Evolutionary conservation across 2,329 filamentous ascomycete genomes (phyloP), one percentile per base, ranked within the genome.

Genomic region (Sporothrix inflata): DNA sequence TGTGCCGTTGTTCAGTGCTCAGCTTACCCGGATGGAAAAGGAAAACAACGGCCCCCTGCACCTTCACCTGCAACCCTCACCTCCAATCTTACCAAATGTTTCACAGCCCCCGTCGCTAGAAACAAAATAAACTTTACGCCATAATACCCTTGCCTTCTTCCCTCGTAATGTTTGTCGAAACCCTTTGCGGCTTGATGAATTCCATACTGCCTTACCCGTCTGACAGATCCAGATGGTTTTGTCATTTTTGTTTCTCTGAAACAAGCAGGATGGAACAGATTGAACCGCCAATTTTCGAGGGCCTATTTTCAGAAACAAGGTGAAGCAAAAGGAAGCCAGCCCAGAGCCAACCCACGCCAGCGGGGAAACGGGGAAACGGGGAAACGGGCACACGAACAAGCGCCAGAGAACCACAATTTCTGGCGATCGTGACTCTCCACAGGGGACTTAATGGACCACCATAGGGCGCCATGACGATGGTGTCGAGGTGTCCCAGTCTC

Each of bases 11-110:
- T n/a, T 38, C 30, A n/a, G 55, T 24, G 38, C 34, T 61, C 19
- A 38, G 57, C 34, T 21, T 38, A 19, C 34, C 30, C 16, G 8
- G 6, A 14, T 1, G 30, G 45, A n/a, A 24, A 42, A 60, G 5
- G 1, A 27, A 27, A 19, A 16, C 11, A 14, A 45, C 38, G 38
- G 60, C n/a, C 60, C n/a, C 21, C 60, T 65, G 60, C 38, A 7
- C 57, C 19, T 19, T 34, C 9, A 3, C 38, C 55, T 61, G 8
- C 30, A 38, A 9, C 16, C 30, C 55, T 63, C 57, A 63, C 34
- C 57, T 63, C 34, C 34, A 63, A 45, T 65, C n/a, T 45, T 65
- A 65, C 38, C 2, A 45, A 45, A 19, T 65, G 60, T 65, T 42
- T 65, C 60, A 63, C 55, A 40, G 51, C 51, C 11, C 12, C 11